A percentile compares a stretch with the other conserved stretches of the same genome.
These are phyloP conservation scores for Amoebophrya sp. DNA, from an alignment of 169 alveolate species.

Conservation along the genomic window DNA sequence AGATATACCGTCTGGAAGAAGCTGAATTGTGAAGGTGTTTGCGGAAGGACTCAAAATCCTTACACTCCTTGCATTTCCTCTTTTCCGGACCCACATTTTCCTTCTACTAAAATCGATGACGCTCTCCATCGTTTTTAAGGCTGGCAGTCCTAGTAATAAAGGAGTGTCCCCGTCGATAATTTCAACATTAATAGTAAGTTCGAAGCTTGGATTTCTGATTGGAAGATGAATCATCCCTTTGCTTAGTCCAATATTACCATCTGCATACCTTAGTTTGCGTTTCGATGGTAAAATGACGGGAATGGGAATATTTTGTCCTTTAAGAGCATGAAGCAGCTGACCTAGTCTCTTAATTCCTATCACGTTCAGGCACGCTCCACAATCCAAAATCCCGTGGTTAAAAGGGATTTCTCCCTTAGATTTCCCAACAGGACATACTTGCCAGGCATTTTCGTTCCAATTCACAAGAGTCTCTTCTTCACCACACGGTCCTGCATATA, in stretches of 20 bases:
- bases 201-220: background rate
- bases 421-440: too few species aligned
- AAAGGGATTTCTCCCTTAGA: background rate
- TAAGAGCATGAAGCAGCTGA: background rate
- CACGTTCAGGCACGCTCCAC: background rate
- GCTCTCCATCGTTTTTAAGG: background rate
- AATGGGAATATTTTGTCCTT: background rate
- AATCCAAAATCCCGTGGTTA: background rate
- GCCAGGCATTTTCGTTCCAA: too few species aligned
- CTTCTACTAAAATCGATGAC: background rate
- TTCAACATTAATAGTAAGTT: background rate
- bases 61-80: background rate
- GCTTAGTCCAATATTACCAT: background rate
- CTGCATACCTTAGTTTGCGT: background rate
- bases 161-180: background rate
- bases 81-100: background rate
- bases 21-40: background rate
- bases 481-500: too few species aligned
- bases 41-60: background rate
- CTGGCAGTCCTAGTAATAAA: background rate
- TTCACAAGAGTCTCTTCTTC: too few species aligned
- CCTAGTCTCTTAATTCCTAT: background rate
- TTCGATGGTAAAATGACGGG: background rate
- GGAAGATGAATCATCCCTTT: background rate
- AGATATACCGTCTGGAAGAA: background rate